Evolutionary conservation across 352 stramenopile genomes (phyloP).

Genomic region (Globisporangium ultimum): DNA sequence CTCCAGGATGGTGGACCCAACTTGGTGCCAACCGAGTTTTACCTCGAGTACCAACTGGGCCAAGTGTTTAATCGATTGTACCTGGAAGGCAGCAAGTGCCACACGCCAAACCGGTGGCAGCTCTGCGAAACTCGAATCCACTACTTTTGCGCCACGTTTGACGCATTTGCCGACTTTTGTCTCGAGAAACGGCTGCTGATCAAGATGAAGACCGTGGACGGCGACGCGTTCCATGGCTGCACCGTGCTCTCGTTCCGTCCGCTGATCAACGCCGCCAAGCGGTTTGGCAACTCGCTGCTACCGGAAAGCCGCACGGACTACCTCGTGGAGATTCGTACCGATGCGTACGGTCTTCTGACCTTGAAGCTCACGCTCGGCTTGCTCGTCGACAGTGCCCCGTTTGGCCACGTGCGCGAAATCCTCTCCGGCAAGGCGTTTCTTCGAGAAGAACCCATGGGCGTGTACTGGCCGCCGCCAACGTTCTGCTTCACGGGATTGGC

Average conservation of each 20-base stretch:
- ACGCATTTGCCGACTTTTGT: constrained; percentile 70
- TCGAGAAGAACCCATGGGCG: constrained; percentile 31
- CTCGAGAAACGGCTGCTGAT: constrained; percentile 60
- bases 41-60: constrained; percentile 75
- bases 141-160: constrained; percentile 60
- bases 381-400: constrained; percentile 52
- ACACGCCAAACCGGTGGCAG: constrained; percentile 81
- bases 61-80: constrained; percentile 52
- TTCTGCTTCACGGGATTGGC: constrained; percentile 41
- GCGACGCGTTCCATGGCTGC: constrained; percentile 46
- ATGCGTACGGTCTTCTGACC: constrained; percentile 51
- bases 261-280: constrained; percentile 53
- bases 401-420: constrained; percentile 52
- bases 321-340: constrained; percentile 62
- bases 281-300: constrained; percentile 48
- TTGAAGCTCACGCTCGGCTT: constrained; percentile 75
- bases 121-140: constrained; percentile 71
- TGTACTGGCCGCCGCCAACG: constrained; percentile 62
- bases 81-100: constrained; percentile 75
- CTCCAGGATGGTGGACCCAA: constrained; percentile 63
- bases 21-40: constrained; percentile 60
- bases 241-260: constrained; percentile 52
- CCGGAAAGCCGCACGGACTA: constrained; percentile 56
- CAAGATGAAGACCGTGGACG: constrained; percentile 47
- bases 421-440: constrained; percentile 49